phyloP scores from a whole-genome alignment of 305 asterid genomes.

The Fraxinus sp. region DNA sequence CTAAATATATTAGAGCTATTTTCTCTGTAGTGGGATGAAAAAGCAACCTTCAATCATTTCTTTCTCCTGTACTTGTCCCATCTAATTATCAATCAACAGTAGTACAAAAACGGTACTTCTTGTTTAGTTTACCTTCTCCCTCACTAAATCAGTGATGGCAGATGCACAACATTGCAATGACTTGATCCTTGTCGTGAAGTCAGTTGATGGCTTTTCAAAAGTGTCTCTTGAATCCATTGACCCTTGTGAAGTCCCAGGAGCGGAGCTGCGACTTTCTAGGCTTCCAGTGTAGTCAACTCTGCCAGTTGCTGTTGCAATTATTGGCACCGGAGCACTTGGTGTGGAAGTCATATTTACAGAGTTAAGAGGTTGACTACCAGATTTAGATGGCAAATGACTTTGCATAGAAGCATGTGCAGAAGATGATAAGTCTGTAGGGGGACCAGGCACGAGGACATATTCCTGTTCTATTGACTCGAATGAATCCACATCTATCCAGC shows the following conservation, averaged over 20 bases:
- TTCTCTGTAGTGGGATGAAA: neutral
- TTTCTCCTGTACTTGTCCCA: neutral
- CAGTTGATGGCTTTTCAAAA: constrained; percentile 61
- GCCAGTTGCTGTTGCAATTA: constrained; percentile 41
- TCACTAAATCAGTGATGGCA: constrained; percentile 69
- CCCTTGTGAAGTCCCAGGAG: constrained; percentile 66
- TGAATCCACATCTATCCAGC: constrained; percentile 55
- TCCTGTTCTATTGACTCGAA: constrained; percentile 74
- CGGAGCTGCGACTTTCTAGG: constrained; percentile 52
- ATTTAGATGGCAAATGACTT: constrained; percentile 46
- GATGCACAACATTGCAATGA: constrained; percentile 67
- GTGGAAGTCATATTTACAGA: constrained; percentile 41
- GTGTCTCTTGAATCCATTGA: constrained; percentile 44
- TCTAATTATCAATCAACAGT: neutral
- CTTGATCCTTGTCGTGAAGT: constrained; percentile 67
- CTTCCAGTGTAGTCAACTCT: constrained; percentile 42
- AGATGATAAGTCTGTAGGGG: constrained; percentile 51
- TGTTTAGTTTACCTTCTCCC: constrained; percentile 59
- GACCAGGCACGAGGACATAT: constrained; percentile 76
- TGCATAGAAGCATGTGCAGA: constrained; percentile 53
- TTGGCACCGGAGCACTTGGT: constrained; percentile 57
- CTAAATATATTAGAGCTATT: neutral
- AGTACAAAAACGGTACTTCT: neutral
- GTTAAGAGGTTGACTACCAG: constrained; percentile 43
- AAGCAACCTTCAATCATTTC: neutral